Base-by-base conservation (phyloP, 2,329 filamentous ascomycete species). In the Fusarium clavum region DNA sequence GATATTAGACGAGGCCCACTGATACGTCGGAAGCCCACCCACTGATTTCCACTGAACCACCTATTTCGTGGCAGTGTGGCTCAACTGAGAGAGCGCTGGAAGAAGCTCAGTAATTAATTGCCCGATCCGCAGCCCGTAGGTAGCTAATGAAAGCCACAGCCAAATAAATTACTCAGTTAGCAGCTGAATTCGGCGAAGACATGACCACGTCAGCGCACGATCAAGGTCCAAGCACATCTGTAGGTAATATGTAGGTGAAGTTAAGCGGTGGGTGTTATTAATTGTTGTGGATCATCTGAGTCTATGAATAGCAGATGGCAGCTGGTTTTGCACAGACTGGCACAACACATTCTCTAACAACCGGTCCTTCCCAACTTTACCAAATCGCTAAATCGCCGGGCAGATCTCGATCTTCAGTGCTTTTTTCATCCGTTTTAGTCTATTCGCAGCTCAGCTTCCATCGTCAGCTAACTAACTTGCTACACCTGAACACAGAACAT, bases 171-270 rank as follows among this genome's bases (percentile, higher is more conserved):
- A 64, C 38, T 49, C 45, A 40, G 20, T 67, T 64, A 38, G 30
- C 20, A 53, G 34, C 27, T 53, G 47, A 44, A 29, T 67, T 70
- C 66, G 67, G 57, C 61, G 63, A 66, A 44, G 69, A 61, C 62
- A 61, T 32, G 71, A 67, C 71, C 72, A 74, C 69, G 71, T 73
- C 72, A 74, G 69, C 56, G 61, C 53, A 45, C 46, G 61, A 64
- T 30, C 40, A 18, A 38, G 18, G 34, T 38, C 69, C 64, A 64
- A 57, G 62, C 57, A 53, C 30, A 45, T 61, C 10, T 38, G 34
- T 38, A 38, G 34, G 32, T 38, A 6, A 38, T 16, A 32, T 14
- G 40, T 44, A 44, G 34, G 34, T 38, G 34, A 44, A 44, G 41
- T 32, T 52, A 29, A 30, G 40, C 45, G 41, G 59, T 62, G 40